Evolutionary conservation across 2,329 filamentous ascomycete genomes (phyloP).

Genomic region (Fusarium sp.): DNA sequence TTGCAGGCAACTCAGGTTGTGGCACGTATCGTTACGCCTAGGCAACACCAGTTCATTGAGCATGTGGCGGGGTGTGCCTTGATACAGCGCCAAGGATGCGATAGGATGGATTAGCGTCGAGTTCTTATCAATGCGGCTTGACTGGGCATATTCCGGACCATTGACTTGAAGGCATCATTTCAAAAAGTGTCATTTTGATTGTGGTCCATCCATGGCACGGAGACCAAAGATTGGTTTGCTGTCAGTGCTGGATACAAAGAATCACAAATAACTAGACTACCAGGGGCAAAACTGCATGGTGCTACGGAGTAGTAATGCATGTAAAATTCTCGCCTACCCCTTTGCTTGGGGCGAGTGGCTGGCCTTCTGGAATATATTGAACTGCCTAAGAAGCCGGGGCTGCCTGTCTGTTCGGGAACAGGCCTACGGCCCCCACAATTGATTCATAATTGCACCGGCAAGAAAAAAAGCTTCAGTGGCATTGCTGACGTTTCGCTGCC

Average conservation of each 20-base stretch:
- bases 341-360: neutral
- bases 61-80: neutral
- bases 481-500: neutral
- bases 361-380: constrained; percentile 33
- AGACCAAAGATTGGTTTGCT: neutral
- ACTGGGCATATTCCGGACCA: neutral
- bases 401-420: constrained; percentile 17
- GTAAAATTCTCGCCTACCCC: neutral
- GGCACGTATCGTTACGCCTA: neutral
- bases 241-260: neutral
- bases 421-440: constrained; percentile 18
- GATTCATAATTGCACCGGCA: neutral
- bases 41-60: neutral
- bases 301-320: neutral
- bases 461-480: neutral
- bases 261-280: too few relatives aligned
- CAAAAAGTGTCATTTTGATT: neutral
- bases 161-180: neutral
- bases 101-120: neutral
- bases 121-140: neutral
- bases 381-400: neutral
- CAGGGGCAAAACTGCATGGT: neutral
- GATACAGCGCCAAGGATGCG: neutral
- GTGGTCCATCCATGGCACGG: constrained; percentile 1
- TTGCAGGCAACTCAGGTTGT: neutral